Evolutionary conservation across 176 grass and related monocot genomes (phyloP), one percentile per base, ranked within the genome.

Genomic region (Aegilops tauschii): DNA sequence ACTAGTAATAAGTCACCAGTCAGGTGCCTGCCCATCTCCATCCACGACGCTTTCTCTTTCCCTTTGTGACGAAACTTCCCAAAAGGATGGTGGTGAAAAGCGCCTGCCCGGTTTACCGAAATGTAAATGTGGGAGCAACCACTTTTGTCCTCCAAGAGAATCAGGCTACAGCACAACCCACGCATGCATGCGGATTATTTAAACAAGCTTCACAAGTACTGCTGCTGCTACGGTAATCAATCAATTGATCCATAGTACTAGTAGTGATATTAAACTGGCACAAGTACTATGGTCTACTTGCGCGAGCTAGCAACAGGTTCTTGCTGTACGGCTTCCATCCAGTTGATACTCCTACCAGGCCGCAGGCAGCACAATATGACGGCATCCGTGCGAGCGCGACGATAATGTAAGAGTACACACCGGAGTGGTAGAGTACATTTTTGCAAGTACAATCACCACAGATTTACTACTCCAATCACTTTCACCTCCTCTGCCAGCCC

Each of bases 51-150:
- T n/a, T 36, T 20, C 49, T 25, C 27, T 28, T 34, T 29, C 0
- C 5, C 68, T 20, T 62, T 25, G 21, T 12, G 69, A 69, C 32
- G 89, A 91, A 88, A 81, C 77, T 81, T 84, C 76, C 85, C 81
- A 32, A 91, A 88, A 84, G 89, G 81, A 40, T 52, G n/a, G 5
- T 0, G 61, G 76, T 74, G 81, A 87, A 90, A 84, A 75, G 85
- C 29, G 65, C 73, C 56, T 28, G 49, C 32, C 18, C 58, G 12
- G 34, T 29, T 59, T 82, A 79, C 80, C 42, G 25, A 90, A 83
- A 83, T 73, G 82, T 39, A 49, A 11, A 37, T 52, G 59, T 67
- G 21, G 79, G 30, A 61, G 7, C 6, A 13, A 29, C 49, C 69
- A 75, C 61, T 82, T 82, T 83, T 69, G 79, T 40, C 77, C 27